phyloP scores from a whole-genome alignment of 331 rosid genomes.

The Stylosanthes scabra region DNA sequence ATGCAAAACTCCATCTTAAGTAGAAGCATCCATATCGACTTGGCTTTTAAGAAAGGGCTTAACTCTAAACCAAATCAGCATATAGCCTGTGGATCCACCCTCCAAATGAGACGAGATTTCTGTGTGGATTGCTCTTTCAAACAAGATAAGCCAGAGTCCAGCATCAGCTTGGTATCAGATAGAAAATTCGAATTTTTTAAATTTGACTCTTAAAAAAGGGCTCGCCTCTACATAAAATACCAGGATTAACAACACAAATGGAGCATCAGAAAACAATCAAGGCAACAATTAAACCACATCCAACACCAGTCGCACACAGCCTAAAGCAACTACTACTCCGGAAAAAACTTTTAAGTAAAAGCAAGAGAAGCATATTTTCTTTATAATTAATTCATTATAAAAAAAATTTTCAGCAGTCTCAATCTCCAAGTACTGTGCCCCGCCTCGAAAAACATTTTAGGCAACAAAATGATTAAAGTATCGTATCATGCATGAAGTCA shows the following conservation, averaged over 20 bases:
- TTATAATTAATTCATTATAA: constrained; percentile 35
- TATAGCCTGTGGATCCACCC: constrained; percentile 19
- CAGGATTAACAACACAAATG: constrained; percentile 1
- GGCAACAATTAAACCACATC: background rate
- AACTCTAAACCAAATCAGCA: constrained; percentile 27
- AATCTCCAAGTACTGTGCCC: too few relatives aligned
- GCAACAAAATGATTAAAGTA: constrained; percentile 63
- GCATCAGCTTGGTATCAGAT: constrained; percentile 14
- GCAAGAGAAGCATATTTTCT: background rate
- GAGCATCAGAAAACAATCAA: constrained; percentile 5
- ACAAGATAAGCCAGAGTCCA: background rate
- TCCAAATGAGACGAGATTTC: background rate
- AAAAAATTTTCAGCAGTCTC: constrained; percentile 41
- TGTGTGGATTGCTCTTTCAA: constrained; percentile 3
- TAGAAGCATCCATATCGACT: constrained; percentile 14
- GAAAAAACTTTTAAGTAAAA: background rate
- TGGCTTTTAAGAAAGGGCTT: constrained; percentile 7
- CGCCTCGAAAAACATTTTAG: too few relatives aligned
- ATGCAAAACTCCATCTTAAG: constrained; percentile 11
- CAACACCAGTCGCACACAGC: background rate
- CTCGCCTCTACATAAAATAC: constrained; percentile 6
- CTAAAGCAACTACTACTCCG: background rate
- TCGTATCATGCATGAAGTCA: constrained; percentile 37
- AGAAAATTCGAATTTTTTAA: constrained; percentile 2
- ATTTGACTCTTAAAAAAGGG: constrained; percentile 15